phyloP scores from a whole-genome alignment of 768 basidiomycete species.

The Panaeolus papilionaceus region DNA sequence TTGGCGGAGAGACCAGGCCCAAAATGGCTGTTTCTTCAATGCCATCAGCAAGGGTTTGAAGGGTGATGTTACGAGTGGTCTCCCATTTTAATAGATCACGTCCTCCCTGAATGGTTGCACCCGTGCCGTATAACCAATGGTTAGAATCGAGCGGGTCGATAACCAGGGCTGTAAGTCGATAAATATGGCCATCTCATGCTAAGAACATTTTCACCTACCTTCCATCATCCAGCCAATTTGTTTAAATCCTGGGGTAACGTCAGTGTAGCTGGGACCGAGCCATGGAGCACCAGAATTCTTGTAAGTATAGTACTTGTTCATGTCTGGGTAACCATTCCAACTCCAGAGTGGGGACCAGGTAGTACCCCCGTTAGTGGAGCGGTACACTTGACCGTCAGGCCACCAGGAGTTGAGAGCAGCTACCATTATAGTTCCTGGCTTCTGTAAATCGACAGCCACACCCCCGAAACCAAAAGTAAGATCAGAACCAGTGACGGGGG shows the following conservation, averaged over 20 bases:
- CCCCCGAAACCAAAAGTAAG: constrained; percentile 71
- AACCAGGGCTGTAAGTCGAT: constrained; percentile 42
- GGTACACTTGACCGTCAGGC: constrained; percentile 72
- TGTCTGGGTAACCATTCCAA: constrained; percentile 53
- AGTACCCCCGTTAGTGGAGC: constrained; percentile 61
- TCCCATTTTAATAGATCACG: constrained; percentile 68
- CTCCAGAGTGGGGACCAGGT: constrained; percentile 68
- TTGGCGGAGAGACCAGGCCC: constrained; percentile 64
- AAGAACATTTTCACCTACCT: constrained; percentile 34
- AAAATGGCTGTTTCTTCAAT: constrained; percentile 68
- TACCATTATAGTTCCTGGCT: constrained; percentile 71
- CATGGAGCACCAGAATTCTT: constrained; percentile 63
- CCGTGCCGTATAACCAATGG: constrained; percentile 77
- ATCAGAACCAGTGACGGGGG: constrained; percentile 63
- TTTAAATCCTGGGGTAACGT: constrained; percentile 47
- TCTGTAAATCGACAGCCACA: constrained; percentile 63
- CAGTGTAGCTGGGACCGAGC: constrained; percentile 56
- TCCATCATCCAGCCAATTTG: constrained; percentile 82
- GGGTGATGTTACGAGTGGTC: constrained; percentile 59
- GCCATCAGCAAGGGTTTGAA: constrained; percentile 66
- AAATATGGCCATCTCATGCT: background rate
- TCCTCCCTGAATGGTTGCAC: constrained; percentile 67
- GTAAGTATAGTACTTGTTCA: constrained; percentile 61
- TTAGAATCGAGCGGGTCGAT: constrained; percentile 75
- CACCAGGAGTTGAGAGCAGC: constrained; percentile 70